Base-by-base conservation (phyloP, 2,329 filamentous ascomycete genomes). In the Pseudonectria foliicola region DNA sequence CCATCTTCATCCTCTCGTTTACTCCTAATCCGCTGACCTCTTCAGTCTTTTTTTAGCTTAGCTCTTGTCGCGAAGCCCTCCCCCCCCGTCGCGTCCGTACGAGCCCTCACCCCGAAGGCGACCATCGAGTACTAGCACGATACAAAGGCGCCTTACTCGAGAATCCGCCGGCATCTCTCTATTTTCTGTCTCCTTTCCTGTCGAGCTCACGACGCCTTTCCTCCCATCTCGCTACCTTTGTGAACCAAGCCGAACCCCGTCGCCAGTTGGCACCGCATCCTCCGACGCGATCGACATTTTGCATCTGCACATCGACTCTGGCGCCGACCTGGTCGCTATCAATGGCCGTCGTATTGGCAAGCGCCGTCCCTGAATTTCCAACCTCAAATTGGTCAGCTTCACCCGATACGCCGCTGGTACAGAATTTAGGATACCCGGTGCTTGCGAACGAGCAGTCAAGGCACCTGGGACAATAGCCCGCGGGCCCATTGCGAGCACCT, bases 281-380 rank as follows among this genome's bases (percentile, higher is more conserved):
- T 24, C 7, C 21, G 24, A 10, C 14, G 24, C 26, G 10, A 12
- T n/a, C 2, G 28, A 11, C 23, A 25, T 34, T 2, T 27, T n/a
- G 12, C 25, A 33, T 25, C 33, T 32, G 27, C 27, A 35, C 12
- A 24, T 8, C 18, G 18, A 21, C 26, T 6, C 25, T 16, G 16
- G 43, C 25, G 27, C 40, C 14, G 33, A 33, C 7, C 34, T 42
- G 27, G 34, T 44, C 28, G 34, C 38, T 27, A 48, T 51, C 49
- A 45, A 57, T 57, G 55, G 53, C 41, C 49, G 29, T 39, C 38
- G 39, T 31, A 51, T 50, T 32, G 52, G 42, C 43, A 57, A 59
- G 38, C 53, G 55, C 37, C 45, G 34, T 35, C 53, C 56, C 34
- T 31, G 55, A 44, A 42, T 53, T 33, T 40, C 48, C 27, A 57